A percentile compares a stretch with the other conserved stretches of the same genome.
Evolutionary conservation across 2,329 filamentous ascomycete genomes (phyloP).

Genomic region (Biscogniauxia sp.): DNA sequence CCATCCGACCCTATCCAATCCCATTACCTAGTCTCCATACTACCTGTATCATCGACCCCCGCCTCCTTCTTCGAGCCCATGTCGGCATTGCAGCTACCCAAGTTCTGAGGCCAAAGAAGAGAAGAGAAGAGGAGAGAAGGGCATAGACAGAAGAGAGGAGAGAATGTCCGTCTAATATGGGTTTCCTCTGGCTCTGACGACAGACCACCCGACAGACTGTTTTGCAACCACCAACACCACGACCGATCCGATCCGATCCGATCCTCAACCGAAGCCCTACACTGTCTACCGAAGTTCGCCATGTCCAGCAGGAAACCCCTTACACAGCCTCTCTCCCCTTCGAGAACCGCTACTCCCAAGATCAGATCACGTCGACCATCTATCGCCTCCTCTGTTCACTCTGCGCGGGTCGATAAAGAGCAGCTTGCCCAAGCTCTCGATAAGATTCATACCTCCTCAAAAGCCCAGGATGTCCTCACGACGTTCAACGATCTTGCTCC

Average conservation of each 20-base stretch:
- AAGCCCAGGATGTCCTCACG: slow-evolving; percentile 77
- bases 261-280: slow-evolving; percentile 1
- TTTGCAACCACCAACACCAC: neutral
- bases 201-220: neutral
- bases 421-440: slow-evolving; percentile 76
- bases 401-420: slow-evolving; percentile 64
- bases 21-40: neutral
- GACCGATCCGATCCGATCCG: too few species aligned
- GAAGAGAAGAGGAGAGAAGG: neutral
- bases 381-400: slow-evolving; percentile 44
- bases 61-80: neutral
- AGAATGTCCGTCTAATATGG: neutral
- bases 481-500: slow-evolving; percentile 91
- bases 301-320: slow-evolving; percentile 33
- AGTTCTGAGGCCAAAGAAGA: neutral
- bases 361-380: slow-evolving; percentile 39
- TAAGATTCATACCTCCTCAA: slow-evolving; percentile 86
- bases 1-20: too few species aligned
- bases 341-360: slow-evolving; percentile 28
- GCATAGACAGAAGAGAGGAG: neutral
- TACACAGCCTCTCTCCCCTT: slow-evolving; percentile 37
- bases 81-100: neutral
- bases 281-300: slow-evolving; percentile 11
- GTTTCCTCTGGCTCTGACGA: neutral
- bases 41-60: neutral